Base-by-base conservation (phyloP, 2,329 filamentous ascomycete species). In the Coleophoma eucalyptorum region DNA sequence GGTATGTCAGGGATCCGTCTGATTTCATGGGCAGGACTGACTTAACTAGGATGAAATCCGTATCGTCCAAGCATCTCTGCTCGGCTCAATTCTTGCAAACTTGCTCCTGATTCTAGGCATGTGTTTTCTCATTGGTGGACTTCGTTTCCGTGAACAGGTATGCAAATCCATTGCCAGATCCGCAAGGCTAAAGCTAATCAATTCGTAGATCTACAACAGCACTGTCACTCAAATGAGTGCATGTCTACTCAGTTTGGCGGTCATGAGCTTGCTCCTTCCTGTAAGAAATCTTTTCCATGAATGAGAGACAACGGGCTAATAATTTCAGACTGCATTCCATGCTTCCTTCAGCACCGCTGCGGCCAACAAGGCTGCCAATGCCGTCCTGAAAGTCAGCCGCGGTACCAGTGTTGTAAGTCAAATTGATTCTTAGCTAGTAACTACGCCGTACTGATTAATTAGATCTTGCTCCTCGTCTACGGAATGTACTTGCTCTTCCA, bases 141-240 rank as follows among this genome's bases (percentile, higher is more conserved):
- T 96, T 49, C 85, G 90, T 55, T 96, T 84, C 68, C 86, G 88
- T 66, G 92, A 97, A 73, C 92, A 96, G 75, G 83, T 84, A 62
- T 55, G 72, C 59, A 38, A 16, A 10, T 16, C 32, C 26, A 26
- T 26, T 8, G 10, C 10, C 20, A 33, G 18, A 15, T n/a, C 7
- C 15, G 21, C 21, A 26, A 44, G 15, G 8, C 12, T 32, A 8
- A 26, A 33, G 20, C 31, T 12, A 15, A 20, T 11, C 32, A 15
- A 15, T 3, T 19, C 11, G 4, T 49, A 88, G 81, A 86, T 97
- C 55, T 97, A 96, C 72, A 97, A 96, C 72, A 94, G 85, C 70
- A 96, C 90, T 19, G 90, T 96, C 52, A 96, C 91, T 1, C 91
- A 97, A 67, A 96, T 96, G 90, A 96, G 90, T 66, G 92, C 92